Conservation (phyloP, 331 rosid genomes). For the Ulmus americana region DNA sequence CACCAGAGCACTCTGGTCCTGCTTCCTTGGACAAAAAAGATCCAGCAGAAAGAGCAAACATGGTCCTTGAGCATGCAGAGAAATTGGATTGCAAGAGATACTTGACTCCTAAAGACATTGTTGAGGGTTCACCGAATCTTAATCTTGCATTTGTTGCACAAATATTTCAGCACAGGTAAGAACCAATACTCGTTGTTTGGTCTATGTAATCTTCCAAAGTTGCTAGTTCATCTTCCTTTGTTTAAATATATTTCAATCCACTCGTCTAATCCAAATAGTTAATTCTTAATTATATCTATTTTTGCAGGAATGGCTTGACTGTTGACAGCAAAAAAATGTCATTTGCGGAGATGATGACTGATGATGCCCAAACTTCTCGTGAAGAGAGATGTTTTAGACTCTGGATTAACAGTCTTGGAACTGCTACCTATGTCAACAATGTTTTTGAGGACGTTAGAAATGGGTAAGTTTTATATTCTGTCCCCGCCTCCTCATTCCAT, state of each 20-base stretch:
- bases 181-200: slow-evolving; percentile 9
- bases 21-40: slow-evolving; percentile 46
- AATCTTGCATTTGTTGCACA: slow-evolving; percentile 99
- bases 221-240: slow-evolving; percentile 2
- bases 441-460: slow-evolving; percentile 93
- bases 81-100: slow-evolving; percentile 87
- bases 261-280: background rate
- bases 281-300: background rate
- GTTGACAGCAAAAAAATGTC: slow-evolving; percentile 62
- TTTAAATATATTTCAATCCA: slow-evolving; percentile 4
- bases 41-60: slow-evolving; percentile 78
- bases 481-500: background rate
- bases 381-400: slow-evolving; percentile 97
- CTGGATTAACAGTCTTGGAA: slow-evolving; percentile 98
- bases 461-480: slow-evolving; percentile 52
- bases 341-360: slow-evolving; percentile 98
- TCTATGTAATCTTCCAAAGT: slow-evolving; percentile 14
- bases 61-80: slow-evolving; percentile 93
- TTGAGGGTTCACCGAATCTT: slow-evolving; percentile 94
- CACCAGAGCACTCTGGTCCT: slow-evolving; percentile 90
- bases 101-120: slow-evolving; percentile 86
- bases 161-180: slow-evolving; percentile 94
- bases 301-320: slow-evolving; percentile 83
- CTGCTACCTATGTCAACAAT: slow-evolving; percentile 74
- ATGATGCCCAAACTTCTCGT: slow-evolving; percentile 90